These are phyloP conservation scores for Lichtheimia ramosa DNA, from an alignment of 371 early-diverging fungal species.

Conservation along the genomic window DNA sequence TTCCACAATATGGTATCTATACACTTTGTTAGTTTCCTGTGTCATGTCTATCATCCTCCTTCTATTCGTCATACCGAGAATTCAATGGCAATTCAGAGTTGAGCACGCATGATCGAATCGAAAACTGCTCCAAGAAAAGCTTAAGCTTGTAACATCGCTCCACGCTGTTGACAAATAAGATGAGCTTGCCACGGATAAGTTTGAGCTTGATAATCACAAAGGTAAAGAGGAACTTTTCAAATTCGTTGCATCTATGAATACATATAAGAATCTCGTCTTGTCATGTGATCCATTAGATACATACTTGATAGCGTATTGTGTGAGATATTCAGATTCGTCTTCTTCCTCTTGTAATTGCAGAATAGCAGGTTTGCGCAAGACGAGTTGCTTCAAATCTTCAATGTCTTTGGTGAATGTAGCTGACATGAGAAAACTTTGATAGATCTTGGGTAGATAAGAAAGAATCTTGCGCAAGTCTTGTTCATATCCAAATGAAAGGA, in stretches of 20 bases:
- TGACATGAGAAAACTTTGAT: constrained; percentile 88
- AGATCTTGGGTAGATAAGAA: constrained; percentile 75
- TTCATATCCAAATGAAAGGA: constrained; percentile 91
- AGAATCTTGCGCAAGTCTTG: constrained; percentile 77
- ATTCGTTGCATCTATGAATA: constrained; percentile 65
- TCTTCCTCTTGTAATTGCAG: constrained; percentile 82
- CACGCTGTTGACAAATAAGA: constrained; percentile 93
- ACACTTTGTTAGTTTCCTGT: too few relatives aligned
- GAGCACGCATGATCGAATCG: constrained; percentile 85
- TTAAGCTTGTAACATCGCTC: constrained; percentile 91
- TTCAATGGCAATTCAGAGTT: constrained; percentile 95
- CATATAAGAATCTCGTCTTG: neutral
- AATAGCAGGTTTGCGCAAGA: constrained; percentile 82
- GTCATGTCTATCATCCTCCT: neutral
- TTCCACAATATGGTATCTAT: constrained; percentile 85
- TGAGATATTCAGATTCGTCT: constrained; percentile 61
- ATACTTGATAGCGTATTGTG: constrained; percentile 75
- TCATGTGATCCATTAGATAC: neutral
- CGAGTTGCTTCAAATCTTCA: constrained; percentile 77
- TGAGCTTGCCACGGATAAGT: constrained; percentile 86
- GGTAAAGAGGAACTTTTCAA: constrained; percentile 87
- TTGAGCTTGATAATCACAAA: constrained; percentile 90
- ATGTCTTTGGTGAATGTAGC: constrained; percentile 88
- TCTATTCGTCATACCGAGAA: constrained; percentile 38
- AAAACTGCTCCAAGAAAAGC: constrained; percentile 95